A percentile compares a stretch with the other conserved stretches of the same genome.
phyloP scores from a whole-genome alignment of 2,329 filamentous ascomycete species.

The Phyllosticta capitalensis region DNA sequence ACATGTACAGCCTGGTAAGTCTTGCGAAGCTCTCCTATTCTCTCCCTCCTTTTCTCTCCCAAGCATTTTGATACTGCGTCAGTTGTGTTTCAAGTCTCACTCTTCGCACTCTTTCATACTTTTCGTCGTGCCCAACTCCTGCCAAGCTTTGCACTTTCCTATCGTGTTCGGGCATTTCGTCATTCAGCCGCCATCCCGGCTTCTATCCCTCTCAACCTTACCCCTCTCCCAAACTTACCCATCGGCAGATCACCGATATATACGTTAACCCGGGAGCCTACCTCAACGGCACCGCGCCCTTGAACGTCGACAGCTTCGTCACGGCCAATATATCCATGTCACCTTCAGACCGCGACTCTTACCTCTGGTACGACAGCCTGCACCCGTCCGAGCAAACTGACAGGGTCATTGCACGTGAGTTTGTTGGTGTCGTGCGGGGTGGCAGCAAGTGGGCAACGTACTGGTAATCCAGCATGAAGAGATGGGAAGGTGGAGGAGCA shows the following conservation, averaged over 20 bases:
- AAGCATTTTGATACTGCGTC: background rate
- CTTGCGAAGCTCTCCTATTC: background rate
- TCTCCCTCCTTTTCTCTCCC: background rate
- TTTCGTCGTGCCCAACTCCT: background rate
- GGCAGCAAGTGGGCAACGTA: slow-evolving; percentile 38
- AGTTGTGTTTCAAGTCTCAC: background rate
- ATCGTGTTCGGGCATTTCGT: background rate
- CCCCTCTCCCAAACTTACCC: slow-evolving; percentile 11
- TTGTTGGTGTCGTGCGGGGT: slow-evolving; percentile 46
- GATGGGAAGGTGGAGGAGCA: background rate
- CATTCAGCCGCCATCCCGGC: background rate
- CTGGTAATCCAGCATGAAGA: slow-evolving; percentile 20
- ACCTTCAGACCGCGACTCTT: slow-evolving; percentile 32
- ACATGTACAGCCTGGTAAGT: slow-evolving; percentile 52
- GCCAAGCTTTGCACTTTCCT: background rate
- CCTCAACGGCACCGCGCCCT: slow-evolving; percentile 51
- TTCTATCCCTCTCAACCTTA: background rate
- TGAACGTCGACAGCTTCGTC: slow-evolving; percentile 50
- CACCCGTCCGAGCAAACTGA: slow-evolving; percentile 60
- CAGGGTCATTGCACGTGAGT: slow-evolving; percentile 47
- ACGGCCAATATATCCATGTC: slow-evolving; percentile 39
- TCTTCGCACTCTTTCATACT: background rate
- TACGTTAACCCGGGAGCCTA: slow-evolving; percentile 51
- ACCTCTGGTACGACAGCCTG: slow-evolving; percentile 64
- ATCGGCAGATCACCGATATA: slow-evolving; percentile 50